These are phyloP conservation scores for Takakia lepidozioides DNA, from an alignment of 225 moss, liverwort and hornwort species.

Conservation along the genomic window DNA sequence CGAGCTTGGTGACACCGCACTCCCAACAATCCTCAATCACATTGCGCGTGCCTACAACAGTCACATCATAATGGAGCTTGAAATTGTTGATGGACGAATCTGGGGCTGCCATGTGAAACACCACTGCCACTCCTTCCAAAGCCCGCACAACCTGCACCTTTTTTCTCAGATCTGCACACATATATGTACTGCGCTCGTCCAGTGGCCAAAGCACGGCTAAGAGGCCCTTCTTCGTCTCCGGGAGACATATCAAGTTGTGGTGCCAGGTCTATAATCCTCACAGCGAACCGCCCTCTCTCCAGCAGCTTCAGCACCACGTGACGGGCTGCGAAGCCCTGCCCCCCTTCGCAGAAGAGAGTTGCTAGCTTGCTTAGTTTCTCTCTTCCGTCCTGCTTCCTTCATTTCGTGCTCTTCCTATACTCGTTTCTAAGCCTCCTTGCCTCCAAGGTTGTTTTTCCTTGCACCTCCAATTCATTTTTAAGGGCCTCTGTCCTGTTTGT, in stretches of 20 bases:
- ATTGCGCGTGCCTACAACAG: constrained; percentile 79
- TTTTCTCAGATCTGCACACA: constrained; percentile 61
- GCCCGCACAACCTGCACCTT: constrained; percentile 44
- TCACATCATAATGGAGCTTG: constrained; percentile 75
- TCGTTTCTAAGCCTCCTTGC: too few relatives aligned
- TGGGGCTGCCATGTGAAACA: constrained; percentile 96
- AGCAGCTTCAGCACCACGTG: constrained; percentile 66
- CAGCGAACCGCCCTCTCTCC: constrained; percentile 45
- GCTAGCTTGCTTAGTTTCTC: too few relatives aligned
- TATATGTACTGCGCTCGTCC: constrained; percentile 48
- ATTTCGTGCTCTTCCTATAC: too few relatives aligned
- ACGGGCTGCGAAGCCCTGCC: constrained; percentile 71
- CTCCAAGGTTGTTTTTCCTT: too few relatives aligned
- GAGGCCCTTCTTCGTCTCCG: constrained; percentile 50
- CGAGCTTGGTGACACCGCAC: constrained; percentile 67
- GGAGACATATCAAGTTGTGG: constrained; percentile 45
- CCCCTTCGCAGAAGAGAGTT: too few relatives aligned
- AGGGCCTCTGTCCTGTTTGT: too few relatives aligned
- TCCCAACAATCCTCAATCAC: constrained; percentile 71
- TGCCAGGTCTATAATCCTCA: constrained; percentile 76
- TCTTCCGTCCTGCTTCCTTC: too few relatives aligned
- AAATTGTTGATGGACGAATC: constrained; percentile 64
- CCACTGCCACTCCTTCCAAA: constrained; percentile 54
- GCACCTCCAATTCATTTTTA: too few relatives aligned
- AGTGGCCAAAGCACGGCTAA: constrained; percentile 34